These are phyloP conservation scores for Ophiostoma fasciatum DNA, from an alignment of 2,329 filamentous ascomycete genomes.

Conservation along the genomic window DNA sequence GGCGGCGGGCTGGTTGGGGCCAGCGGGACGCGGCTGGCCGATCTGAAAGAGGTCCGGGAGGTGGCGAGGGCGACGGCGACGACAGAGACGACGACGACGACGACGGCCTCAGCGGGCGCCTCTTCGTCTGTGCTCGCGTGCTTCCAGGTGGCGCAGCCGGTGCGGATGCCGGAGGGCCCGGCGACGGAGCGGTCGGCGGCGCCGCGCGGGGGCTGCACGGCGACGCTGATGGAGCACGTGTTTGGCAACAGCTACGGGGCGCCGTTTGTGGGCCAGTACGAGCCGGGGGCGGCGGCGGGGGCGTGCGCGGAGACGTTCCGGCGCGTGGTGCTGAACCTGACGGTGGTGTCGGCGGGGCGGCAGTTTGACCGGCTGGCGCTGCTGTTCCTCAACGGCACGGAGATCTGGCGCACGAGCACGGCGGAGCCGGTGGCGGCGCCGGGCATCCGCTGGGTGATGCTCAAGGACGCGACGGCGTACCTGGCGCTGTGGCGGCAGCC, in stretches of 20 bases:
- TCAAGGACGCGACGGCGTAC: slow-evolving; percentile 66
- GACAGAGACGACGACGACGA: slow-evolving; percentile 13
- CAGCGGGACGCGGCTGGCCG: neutral
- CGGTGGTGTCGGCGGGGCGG: slow-evolving; percentile 52
- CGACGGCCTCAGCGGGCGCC: neutral
- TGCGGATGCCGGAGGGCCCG: slow-evolving; percentile 34
- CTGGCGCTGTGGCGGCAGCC: slow-evolving; percentile 50
- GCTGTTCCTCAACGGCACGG: slow-evolving; percentile 62
- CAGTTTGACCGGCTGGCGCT: slow-evolving; percentile 65
- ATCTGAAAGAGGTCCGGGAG: no score
- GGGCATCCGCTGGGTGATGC: slow-evolving; percentile 62
- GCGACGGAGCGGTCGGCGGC: slow-evolving; percentile 14
- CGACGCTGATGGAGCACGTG: slow-evolving; percentile 52
- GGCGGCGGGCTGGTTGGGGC: neutral
- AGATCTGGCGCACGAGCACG: slow-evolving; percentile 74
- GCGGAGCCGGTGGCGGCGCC: slow-evolving; percentile 52
- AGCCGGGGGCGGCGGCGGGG: slow-evolving; percentile 60
- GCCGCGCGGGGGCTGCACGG: slow-evolving; percentile 26
- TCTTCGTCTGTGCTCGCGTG: slow-evolving; percentile 35
- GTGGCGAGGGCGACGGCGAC: slow-evolving; percentile 1
- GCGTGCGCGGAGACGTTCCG: slow-evolving; percentile 59
- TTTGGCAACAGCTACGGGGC: slow-evolving; percentile 61
- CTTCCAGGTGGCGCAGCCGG: slow-evolving; percentile 55
- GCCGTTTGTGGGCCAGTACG: slow-evolving; percentile 55
- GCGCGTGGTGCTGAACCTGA: slow-evolving; percentile 61